These are phyloP conservation scores for Pterula multifida DNA, from an alignment of 1,284 basidiomycete species.

Conservation along the genomic window DNA sequence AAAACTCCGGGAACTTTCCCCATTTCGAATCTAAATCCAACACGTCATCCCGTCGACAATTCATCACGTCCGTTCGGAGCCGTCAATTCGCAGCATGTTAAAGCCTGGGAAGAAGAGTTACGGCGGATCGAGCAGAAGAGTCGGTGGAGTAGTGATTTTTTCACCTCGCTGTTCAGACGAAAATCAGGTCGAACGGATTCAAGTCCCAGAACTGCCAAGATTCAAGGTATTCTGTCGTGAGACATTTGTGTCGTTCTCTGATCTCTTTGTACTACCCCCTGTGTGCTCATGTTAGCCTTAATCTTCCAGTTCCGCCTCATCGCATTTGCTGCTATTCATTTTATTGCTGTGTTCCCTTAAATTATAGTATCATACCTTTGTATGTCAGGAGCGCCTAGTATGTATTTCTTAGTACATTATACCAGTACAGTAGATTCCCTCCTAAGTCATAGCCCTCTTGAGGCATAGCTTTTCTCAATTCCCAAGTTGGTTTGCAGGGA, in stretches of 20 bases:
- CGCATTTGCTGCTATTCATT: not conserved
- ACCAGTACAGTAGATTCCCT: no score
- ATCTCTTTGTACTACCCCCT: not conserved
- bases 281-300: not conserved
- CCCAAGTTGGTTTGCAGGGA: no score
- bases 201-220: not conserved
- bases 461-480: no score
- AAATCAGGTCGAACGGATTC: not conserved
- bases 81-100: constrained; percentile 18
- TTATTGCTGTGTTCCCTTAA: not conserved
- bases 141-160: constrained; percentile 39
- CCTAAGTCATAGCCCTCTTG: no score
- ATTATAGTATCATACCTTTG: not conserved
- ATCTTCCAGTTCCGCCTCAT: not conserved
- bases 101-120: constrained; percentile 70
- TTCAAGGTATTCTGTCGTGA: not conserved
- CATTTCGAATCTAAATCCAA: constrained; percentile 10
- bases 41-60: constrained; percentile 15
- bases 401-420: not conserved
- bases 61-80: not conserved
- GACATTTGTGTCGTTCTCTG: not conserved
- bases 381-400: not conserved
- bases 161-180: not conserved
- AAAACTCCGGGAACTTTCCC: constrained; percentile 14
- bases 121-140: constrained; percentile 55